phyloP scores from a whole-genome alignment of 805 yeast species.

The Starmerella stellata region DNA sequence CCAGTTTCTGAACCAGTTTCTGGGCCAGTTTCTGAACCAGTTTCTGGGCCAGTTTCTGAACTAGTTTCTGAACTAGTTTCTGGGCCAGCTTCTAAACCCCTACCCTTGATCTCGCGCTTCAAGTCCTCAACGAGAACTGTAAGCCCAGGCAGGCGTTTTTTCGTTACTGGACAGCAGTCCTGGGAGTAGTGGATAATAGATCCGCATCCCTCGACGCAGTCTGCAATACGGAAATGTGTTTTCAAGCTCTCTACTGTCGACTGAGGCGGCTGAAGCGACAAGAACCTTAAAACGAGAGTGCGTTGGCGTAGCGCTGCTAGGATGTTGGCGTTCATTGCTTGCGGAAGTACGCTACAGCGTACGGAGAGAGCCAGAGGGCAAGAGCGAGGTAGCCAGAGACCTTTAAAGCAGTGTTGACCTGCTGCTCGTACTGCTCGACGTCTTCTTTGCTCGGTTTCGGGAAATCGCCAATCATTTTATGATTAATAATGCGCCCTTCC shows the following conservation, averaged over 20 bases:
- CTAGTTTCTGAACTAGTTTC: too few relatives aligned
- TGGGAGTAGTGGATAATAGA: neutral
- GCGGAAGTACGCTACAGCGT: neutral
- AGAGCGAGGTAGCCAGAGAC: neutral
- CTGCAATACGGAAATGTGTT: neutral
- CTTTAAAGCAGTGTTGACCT: neutral
- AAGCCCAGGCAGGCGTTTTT: constrained; percentile 10
- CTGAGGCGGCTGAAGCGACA: neutral
- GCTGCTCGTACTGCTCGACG: neutral
- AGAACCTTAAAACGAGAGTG: neutral
- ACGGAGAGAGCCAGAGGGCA: neutral
- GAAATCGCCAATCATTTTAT: neutral
- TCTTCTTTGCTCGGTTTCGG: neutral
- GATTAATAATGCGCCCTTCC: too few relatives aligned
- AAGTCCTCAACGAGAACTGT: constrained; percentile 19
- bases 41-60: too few relatives aligned
- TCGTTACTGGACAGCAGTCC: neutral
- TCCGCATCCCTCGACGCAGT: neutral
- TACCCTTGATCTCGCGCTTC: neutral
- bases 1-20: too few relatives aligned
- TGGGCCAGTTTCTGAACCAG: too few relatives aligned
- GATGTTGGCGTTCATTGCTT: neutral
- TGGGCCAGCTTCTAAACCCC: neutral
- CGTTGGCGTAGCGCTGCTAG: neutral
- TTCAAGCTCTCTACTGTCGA: neutral